Conservation (phyloP, 2,329 filamentous ascomycete species). For the Chrysoporthe austroafricana region DNA sequence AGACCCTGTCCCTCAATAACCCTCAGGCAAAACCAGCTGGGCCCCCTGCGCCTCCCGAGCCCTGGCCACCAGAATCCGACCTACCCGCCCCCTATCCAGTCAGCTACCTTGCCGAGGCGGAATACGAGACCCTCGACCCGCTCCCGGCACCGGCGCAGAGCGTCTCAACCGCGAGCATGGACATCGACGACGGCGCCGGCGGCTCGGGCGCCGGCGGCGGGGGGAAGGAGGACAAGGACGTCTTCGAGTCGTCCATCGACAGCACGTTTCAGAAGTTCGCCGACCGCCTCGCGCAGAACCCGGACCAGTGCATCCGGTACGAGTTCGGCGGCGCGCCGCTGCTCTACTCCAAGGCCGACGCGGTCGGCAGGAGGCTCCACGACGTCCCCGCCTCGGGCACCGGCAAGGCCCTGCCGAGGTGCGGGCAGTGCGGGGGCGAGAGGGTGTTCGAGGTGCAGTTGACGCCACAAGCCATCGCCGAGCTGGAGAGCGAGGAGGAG, state of each 20-base stretch:
- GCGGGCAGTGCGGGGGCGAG: constrained; percentile 72
- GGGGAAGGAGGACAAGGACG: constrained; percentile 67
- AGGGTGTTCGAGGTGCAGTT: constrained; percentile 92
- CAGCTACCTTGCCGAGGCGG: constrained; percentile 83
- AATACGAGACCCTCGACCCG: constrained; percentile 83
- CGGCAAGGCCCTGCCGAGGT: constrained; percentile 67
- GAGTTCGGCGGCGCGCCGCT: constrained; percentile 75
- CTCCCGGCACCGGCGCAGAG: constrained; percentile 52
- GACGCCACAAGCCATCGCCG: constrained; percentile 82
- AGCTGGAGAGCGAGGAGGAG: constrained; percentile 70
- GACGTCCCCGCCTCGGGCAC: constrained; percentile 46
- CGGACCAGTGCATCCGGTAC: constrained; percentile 80
- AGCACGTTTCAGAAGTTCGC: constrained; percentile 80
- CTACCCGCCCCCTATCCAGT: constrained; percentile 75
- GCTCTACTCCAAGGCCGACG: constrained; percentile 79
- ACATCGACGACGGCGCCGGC: constrained; percentile 46
- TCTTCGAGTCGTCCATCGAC: constrained; percentile 77
- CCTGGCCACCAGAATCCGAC: constrained; percentile 72
- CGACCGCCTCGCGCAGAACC: constrained; percentile 76
- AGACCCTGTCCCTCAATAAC: constrained; percentile 75
- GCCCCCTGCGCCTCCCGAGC: constrained; percentile 55
- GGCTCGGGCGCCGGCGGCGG: constrained; percentile 36
- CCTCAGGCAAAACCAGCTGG: constrained; percentile 43
- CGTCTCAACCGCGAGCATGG: constrained; percentile 50
- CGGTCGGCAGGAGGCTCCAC: constrained; percentile 68